These are phyloP conservation scores for Castanea crenata DNA, from an alignment of 306 rosid species.

Conservation along the genomic window DNA sequence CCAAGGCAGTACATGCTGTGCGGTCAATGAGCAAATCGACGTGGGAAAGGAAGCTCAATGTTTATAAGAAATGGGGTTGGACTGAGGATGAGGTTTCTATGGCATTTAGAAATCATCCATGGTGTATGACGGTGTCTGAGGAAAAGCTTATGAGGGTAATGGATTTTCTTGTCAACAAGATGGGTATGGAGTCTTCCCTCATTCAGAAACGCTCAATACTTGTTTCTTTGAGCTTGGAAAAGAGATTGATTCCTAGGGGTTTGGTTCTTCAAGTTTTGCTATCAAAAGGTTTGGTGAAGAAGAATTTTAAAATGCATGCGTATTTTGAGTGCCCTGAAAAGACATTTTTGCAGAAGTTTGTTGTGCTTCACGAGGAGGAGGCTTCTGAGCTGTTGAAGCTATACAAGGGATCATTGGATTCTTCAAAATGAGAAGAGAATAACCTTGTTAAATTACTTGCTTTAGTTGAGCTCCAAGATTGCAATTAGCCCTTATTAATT, in stretches of 20 bases:
- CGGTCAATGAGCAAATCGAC: background rate
- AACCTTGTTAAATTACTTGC: background rate
- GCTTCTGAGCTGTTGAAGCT: conserved; percentile 28
- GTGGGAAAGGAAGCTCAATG: conserved; percentile 30
- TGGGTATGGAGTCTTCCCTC: conserved; percentile 33
- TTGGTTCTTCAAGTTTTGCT: conserved; percentile 32
- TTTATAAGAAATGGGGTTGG: conserved; percentile 50
- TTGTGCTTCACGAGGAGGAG: conserved; percentile 21
- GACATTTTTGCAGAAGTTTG: conserved; percentile 23
- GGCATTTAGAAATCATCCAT: conserved; percentile 32
- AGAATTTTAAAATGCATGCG: background rate
- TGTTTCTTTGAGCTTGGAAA: conserved; percentile 32
- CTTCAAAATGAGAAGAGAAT: background rate
- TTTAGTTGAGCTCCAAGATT: background rate
- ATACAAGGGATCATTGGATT: conserved; percentile 14
- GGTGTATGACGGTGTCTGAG: conserved; percentile 36
- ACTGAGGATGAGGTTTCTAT: conserved; percentile 23
- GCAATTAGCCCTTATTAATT: too few relatives aligned
- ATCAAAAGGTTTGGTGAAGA: conserved; percentile 26
- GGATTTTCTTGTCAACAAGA: conserved; percentile 33
- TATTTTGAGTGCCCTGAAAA: background rate
- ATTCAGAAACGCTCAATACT: conserved; percentile 8
- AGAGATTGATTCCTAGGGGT: conserved; percentile 39
- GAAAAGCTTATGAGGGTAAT: conserved; percentile 28
- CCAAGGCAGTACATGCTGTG: conserved; percentile 22